phyloP scores from a whole-genome alignment of 352 stramenopile genomes.

The Globisporangium acanthophoron region DNA sequence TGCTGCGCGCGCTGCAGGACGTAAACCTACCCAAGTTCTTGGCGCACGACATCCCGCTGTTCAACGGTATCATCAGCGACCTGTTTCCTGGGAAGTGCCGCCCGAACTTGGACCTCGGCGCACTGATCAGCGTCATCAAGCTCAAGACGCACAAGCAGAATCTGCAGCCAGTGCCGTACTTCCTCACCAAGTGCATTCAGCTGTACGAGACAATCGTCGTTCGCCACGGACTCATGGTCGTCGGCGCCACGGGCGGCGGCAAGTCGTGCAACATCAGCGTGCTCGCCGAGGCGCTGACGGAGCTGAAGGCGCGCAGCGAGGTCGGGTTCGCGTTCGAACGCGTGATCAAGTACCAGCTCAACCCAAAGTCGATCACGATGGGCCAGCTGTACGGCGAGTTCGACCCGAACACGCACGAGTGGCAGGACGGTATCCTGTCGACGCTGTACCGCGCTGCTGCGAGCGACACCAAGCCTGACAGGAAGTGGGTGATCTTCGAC shows the following conservation, averaged over 20 bases:
- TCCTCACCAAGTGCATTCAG: constrained; percentile 93
- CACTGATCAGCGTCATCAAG: constrained; percentile 88
- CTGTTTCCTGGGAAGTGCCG: constrained; percentile 91
- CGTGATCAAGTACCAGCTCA: constrained; percentile 89
- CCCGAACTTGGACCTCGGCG: constrained; percentile 81
- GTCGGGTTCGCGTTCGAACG: constrained; percentile 87
- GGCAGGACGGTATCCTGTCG: constrained; percentile 93
- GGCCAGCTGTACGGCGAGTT: constrained; percentile 94
- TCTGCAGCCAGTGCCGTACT: constrained; percentile 88
- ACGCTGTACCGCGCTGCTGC: constrained; percentile 90
- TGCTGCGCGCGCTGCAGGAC: constrained; percentile 92
- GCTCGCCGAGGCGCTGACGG: constrained; percentile 86
- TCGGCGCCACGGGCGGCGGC: constrained; percentile 87
- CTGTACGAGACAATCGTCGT: constrained; percentile 94
- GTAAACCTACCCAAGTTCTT: constrained; percentile 96
- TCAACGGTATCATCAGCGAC: constrained; percentile 94
- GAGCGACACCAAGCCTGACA: constrained; percentile 83
- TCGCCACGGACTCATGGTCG: constrained; percentile 95
- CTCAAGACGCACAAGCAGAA: constrained; percentile 75
- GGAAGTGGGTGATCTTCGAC: constrained; percentile 95
- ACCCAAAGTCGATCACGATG: constrained; percentile 95
- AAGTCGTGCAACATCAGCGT: constrained; percentile 91
- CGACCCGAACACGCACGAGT: constrained; percentile 94
- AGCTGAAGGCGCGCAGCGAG: constrained; percentile 73
- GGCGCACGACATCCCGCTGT: constrained; percentile 92